Conservation (phyloP, 768 basidiomycete genomes). For the Trametes maxima region DNA sequence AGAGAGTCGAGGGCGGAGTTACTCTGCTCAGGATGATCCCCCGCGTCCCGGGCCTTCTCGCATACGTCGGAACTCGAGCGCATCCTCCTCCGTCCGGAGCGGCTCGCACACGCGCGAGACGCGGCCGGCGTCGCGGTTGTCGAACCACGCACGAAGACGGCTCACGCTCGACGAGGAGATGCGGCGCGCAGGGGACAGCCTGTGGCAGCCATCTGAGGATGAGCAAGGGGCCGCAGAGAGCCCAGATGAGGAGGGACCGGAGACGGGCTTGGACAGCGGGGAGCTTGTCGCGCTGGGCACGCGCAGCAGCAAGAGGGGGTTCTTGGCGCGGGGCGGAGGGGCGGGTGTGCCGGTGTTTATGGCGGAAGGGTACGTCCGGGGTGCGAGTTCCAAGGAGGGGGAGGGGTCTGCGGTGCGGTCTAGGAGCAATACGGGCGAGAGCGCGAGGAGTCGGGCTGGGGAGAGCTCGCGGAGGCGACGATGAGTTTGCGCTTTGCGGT, state of each 20-base stretch:
- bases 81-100: constrained; percentile 10
- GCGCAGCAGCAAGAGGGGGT: constrained; percentile 55
- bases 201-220: constrained; percentile 34
- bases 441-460: background rate
- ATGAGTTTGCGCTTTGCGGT: background rate
- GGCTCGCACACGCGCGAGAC: background rate
- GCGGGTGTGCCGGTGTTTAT: constrained; percentile 73
- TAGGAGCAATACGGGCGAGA: constrained; percentile 8
- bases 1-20: background rate
- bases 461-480: background rate
- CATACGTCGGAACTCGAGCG: background rate
- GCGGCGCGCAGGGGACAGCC: constrained; percentile 41
- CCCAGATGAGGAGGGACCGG: constrained; percentile 33
- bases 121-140: constrained; percentile 8
- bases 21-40: background rate
- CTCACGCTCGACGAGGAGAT: constrained; percentile 73
- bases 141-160: constrained; percentile 37
- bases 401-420: background rate
- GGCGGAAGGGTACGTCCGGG: constrained; percentile 67
- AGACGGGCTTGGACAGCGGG: constrained; percentile 47
- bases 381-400: constrained; percentile 39
- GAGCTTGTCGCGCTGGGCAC: constrained; percentile 58
- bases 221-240: constrained; percentile 20
- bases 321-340: constrained; percentile 74
- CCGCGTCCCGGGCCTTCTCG: constrained; percentile 4